Conservation (phyloP, 345 rosid species). For the Dimocarpus longan region DNA sequence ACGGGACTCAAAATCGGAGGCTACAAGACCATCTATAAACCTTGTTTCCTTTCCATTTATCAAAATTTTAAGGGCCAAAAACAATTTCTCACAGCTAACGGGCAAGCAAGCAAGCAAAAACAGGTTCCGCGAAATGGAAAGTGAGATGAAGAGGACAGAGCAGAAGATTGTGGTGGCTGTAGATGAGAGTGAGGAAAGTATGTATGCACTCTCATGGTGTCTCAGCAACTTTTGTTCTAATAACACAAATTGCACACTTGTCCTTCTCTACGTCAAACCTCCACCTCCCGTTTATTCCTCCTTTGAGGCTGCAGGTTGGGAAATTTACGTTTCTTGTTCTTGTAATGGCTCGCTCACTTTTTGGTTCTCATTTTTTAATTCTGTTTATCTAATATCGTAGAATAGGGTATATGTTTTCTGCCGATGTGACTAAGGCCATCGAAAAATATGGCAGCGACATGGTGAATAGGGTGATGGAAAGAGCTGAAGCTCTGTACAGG, state of each 20-base stretch:
- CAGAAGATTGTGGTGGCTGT: slow-evolving; percentile 76
- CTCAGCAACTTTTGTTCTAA: slow-evolving; percentile 55
- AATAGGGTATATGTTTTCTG: slow-evolving; percentile 55
- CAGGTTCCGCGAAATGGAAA: slow-evolving; percentile 26
- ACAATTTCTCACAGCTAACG: background rate
- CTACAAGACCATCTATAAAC: background rate
- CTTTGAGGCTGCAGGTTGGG: slow-evolving; percentile 64
- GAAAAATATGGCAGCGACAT: slow-evolving; percentile 52
- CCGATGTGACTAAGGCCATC: slow-evolving; percentile 49
- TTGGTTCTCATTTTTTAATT: too few species aligned
- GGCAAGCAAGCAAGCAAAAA: background rate
- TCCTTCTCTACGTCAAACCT: slow-evolving; percentile 84
- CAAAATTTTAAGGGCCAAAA: slow-evolving; percentile 8
- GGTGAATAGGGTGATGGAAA: slow-evolving; percentile 68
- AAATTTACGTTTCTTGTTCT: background rate
- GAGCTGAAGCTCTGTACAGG: slow-evolving; percentile 67
- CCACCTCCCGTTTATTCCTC: slow-evolving; percentile 66
- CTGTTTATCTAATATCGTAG: background rate
- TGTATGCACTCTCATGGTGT: slow-evolving; percentile 90
- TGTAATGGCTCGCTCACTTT: background rate
- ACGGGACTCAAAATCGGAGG: background rate
- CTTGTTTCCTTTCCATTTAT: background rate
- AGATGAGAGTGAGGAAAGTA: slow-evolving; percentile 91
- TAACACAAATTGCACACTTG: slow-evolving; percentile 43
- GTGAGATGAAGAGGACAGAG: slow-evolving; percentile 19